phyloP scores from a whole-genome alignment of 768 basidiomycete species.

The Leccinum truebloodii region DNA sequence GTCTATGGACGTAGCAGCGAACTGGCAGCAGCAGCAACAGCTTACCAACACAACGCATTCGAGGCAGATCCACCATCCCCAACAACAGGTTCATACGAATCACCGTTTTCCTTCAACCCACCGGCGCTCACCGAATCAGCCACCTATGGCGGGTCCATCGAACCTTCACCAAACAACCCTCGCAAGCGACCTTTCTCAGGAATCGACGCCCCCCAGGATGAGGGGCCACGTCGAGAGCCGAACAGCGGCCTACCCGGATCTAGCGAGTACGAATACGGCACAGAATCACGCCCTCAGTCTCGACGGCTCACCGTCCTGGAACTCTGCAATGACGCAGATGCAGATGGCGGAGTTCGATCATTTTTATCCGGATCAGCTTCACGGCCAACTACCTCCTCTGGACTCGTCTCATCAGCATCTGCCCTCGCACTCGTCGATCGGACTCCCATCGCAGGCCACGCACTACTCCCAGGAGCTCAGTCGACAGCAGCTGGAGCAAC shows the following conservation, averaged over 20 bases:
- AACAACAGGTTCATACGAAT: constrained; percentile 46
- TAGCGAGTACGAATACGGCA: constrained; percentile 63
- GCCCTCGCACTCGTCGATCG: constrained; percentile 55
- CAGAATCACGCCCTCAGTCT: constrained; percentile 77
- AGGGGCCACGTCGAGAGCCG: constrained; percentile 42
- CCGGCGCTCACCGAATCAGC: constrained; percentile 48
- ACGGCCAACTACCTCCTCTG: constrained; percentile 47
- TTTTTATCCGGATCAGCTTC: constrained; percentile 44
- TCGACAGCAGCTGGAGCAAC: constrained; percentile 44
- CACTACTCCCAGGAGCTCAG: constrained; percentile 52
- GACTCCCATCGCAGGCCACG: constrained; percentile 31
- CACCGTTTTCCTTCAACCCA: constrained; percentile 80
- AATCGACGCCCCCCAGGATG: constrained; percentile 50
- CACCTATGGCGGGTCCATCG: constrained; percentile 33
- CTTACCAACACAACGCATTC: constrained; percentile 31
- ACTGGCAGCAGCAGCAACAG: constrained; percentile 39
- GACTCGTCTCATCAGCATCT: constrained; percentile 48
- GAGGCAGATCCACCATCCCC: constrained; percentile 35
- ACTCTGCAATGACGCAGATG: constrained; percentile 75
- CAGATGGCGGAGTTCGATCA: constrained; percentile 46
- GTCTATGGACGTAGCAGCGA: constrained; percentile 40
- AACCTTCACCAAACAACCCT: constrained; percentile 44
- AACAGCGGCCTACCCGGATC: constrained; percentile 29
- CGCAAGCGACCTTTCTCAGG: constrained; percentile 65
- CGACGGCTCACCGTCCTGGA: constrained; percentile 84